These are phyloP conservation scores for Elaeis oleifera DNA, from an alignment of 202 grass and related monocot species.

Conservation along the genomic window DNA sequence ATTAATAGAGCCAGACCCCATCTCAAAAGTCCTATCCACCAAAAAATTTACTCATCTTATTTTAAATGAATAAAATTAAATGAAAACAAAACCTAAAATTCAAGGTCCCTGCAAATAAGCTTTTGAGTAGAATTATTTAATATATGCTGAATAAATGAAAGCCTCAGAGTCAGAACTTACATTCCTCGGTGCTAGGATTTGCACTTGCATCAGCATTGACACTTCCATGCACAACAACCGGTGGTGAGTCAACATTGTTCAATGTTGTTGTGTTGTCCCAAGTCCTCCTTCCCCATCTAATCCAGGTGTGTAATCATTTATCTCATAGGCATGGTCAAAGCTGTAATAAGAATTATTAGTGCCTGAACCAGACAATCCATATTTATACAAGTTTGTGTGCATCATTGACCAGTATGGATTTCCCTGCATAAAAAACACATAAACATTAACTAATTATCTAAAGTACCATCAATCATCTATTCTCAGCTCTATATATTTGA, in stretches of 20 bases:
- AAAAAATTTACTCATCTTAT: too few relatives aligned
- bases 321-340: constrained; percentile 59
- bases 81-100: too few relatives aligned
- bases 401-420: constrained; percentile 91
- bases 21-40: too few relatives aligned
- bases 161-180: constrained; percentile 38
- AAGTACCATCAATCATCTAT: too few relatives aligned
- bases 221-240: constrained; percentile 33
- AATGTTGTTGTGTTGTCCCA: constrained; percentile 59
- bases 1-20: too few relatives aligned
- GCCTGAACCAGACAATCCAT: constrained; percentile 58
- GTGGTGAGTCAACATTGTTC: constrained; percentile 40
- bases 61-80: too few relatives aligned
- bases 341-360: constrained; percentile 56
- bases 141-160: too few relatives aligned
- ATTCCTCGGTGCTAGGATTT: constrained; percentile 54
- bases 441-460: too few relatives aligned
- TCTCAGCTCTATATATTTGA: too few relatives aligned
- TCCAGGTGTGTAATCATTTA: constrained; percentile 66
- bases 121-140: too few relatives aligned
- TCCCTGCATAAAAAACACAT: constrained; percentile 35
- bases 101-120: too few relatives aligned
- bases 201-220: constrained; percentile 35
- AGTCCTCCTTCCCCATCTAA: constrained; percentile 51
- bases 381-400: constrained; percentile 87